phyloP scores from a whole-genome alignment of 1,284 basidiomycete genomes.

The Austropuccinia psidii region DNA sequence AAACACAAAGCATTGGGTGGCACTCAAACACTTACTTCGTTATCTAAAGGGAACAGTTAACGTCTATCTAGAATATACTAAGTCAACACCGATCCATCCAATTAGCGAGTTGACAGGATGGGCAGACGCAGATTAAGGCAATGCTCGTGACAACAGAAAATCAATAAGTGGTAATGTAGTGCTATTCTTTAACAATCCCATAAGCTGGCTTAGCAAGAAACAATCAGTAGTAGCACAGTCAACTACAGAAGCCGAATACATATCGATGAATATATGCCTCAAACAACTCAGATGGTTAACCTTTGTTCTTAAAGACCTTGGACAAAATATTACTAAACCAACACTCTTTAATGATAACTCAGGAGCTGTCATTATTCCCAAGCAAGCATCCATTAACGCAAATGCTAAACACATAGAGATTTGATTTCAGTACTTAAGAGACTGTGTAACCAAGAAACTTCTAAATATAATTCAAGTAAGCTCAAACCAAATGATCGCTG shows the following conservation, averaged over 20 bases:
- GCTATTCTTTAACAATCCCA: background rate
- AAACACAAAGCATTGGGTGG: background rate
- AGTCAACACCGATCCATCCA: background rate
- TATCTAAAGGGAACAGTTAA: background rate
- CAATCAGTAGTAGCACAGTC: background rate
- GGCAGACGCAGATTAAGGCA: constrained; percentile 6
- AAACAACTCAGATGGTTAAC: constrained; percentile 9
- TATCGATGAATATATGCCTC: background rate
- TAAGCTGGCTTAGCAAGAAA: background rate
- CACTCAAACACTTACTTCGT: background rate
- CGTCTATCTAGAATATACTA: background rate
- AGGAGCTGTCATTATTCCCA: background rate
- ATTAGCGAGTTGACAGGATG: background rate
- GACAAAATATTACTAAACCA: background rate
- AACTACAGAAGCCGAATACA: background rate
- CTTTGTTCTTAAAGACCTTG: background rate
- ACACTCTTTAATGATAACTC: background rate
- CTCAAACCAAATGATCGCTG: background rate
- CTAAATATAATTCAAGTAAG: background rate
- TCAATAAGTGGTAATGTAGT: background rate
- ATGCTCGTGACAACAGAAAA: background rate
- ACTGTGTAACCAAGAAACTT: background rate
- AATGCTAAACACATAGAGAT: constrained; percentile 16
- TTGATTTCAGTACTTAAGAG: background rate
- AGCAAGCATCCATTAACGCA: background rate